Conservation (phyloP, 2,329 filamentous ascomycete species). For the Aspergillus sp. region DNA sequence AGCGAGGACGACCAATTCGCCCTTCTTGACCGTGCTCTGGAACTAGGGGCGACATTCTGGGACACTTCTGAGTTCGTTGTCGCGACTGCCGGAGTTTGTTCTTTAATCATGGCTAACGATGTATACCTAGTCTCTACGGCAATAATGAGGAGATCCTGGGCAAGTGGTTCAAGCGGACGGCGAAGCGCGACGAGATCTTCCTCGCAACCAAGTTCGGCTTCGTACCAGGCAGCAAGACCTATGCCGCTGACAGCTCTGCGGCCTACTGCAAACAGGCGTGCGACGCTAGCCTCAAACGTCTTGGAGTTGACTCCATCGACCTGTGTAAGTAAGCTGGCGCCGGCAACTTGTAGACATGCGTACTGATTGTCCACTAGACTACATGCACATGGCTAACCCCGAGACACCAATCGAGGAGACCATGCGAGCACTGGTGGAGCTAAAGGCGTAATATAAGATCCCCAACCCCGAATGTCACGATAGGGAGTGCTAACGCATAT, state of each 20-base stretch:
- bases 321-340: not conserved
- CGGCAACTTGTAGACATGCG: not conserved
- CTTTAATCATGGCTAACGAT: not conserved
- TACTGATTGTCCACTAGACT: conserved; percentile 4
- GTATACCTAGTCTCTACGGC: conserved; percentile 5
- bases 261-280: conserved; percentile 7
- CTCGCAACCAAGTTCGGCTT: conserved; percentile 14
- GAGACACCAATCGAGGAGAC: conserved; percentile 16
- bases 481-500: not conserved
- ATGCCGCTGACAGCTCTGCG: not conserved
- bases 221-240: not conserved
- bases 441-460: not conserved
- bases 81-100: not conserved
- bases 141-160: conserved; percentile 12
- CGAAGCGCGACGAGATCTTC: conserved; percentile 11
- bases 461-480: not conserved
- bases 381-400: conserved; percentile 7
- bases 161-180: conserved; percentile 11
- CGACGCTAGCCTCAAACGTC: conserved; percentile 4
- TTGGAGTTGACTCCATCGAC: conserved; percentile 8
- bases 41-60: conserved; percentile 13
- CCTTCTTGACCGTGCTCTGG: conserved; percentile 7
- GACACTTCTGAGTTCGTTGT: conserved; percentile 3
- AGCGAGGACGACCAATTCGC: conserved; percentile 11
- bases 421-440: conserved; percentile 8